phyloP scores from a whole-genome alignment of 1,284 basidiomycete genomes.

The Tilletia walkeri region DNA sequence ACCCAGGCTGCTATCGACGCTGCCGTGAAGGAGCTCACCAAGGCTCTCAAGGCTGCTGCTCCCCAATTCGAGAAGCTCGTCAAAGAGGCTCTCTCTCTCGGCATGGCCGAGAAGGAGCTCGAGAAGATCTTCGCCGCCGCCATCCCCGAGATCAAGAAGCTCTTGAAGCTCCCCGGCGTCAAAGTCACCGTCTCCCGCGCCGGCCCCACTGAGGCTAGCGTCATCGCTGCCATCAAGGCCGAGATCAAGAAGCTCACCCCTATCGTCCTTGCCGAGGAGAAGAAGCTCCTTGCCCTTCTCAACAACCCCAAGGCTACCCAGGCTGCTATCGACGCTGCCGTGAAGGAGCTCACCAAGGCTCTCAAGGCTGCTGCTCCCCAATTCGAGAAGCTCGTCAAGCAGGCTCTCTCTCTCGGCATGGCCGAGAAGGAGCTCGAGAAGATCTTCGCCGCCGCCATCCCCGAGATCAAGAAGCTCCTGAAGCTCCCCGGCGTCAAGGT shows the following conservation, averaged over 20 bases:
- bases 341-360: neutral
- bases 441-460: neutral
- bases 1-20: neutral
- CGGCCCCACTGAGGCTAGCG: neutral
- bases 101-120: neutral
- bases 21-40: neutral
- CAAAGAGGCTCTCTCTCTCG: neutral
- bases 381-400: neutral
- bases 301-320: neutral
- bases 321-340: neutral
- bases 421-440: neutral
- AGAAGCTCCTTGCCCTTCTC: neutral
- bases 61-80: neutral
- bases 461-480: conserved; percentile 12
- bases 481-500: conserved; percentile 9
- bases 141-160: conserved; percentile 14
- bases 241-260: neutral
- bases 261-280: conserved; percentile 5
- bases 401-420: neutral
- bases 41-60: neutral
- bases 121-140: neutral
- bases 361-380: neutral
- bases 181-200: neutral
- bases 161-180: neutral
- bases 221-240: neutral